Conservation (phyloP, 192 early-diverging fungal species). For the Mortierella alpina region DNA sequence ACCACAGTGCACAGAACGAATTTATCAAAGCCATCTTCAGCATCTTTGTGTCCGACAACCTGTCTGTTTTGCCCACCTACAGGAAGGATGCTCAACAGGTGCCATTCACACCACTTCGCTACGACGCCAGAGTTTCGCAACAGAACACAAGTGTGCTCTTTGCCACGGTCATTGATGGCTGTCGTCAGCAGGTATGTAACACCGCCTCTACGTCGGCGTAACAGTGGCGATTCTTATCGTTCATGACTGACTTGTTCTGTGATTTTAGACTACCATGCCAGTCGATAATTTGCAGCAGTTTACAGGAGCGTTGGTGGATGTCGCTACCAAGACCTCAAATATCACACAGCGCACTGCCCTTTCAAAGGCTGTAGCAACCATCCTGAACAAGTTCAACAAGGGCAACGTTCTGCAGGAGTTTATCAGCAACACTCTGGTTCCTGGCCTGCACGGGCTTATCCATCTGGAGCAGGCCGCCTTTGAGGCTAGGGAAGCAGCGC, state of each 20-base stretch:
- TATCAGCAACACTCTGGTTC: slow-evolving; percentile 29
- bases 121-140: slow-evolving; percentile 28
- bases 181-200: slow-evolving; percentile 49
- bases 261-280: slow-evolving; percentile 58
- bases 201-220: too few relatives aligned
- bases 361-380: slow-evolving; percentile 68
- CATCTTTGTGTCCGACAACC: slow-evolving; percentile 56
- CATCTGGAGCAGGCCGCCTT: slow-evolving; percentile 31
- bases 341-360: slow-evolving; percentile 59
- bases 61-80: slow-evolving; percentile 25
- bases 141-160: slow-evolving; percentile 44
- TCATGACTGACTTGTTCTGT: background rate
- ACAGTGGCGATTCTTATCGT: background rate
- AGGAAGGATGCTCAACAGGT: slow-evolving; percentile 11
- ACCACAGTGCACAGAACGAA: slow-evolving; percentile 49
- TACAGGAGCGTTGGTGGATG: slow-evolving; percentile 50
- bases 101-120: slow-evolving; percentile 29
- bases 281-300: slow-evolving; percentile 59
- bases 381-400: slow-evolving; percentile 73
- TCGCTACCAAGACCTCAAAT: slow-evolving; percentile 57
- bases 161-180: slow-evolving; percentile 36
- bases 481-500: slow-evolving; percentile 28
- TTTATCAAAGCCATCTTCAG: slow-evolving; percentile 58
- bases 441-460: slow-evolving; percentile 29
- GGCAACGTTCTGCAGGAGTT: slow-evolving; percentile 48